A percentile compares a stretch with the other conserved stretches of the same genome.
Evolutionary conservation across 371 early-diverging fungal species (phyloP).

Genomic region (Capillidium rhysosporum): DNA sequence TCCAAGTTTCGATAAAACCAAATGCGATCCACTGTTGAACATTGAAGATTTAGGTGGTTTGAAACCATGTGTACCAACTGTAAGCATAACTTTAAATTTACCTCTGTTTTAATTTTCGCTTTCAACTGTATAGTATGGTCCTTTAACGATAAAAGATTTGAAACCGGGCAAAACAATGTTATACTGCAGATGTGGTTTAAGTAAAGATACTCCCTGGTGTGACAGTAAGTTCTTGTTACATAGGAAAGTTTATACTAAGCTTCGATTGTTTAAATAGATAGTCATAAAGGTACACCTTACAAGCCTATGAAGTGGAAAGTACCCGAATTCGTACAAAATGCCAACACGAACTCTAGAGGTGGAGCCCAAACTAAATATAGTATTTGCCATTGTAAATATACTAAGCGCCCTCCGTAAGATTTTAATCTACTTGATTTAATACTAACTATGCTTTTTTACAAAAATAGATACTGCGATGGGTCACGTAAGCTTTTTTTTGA

Average conservation of each 20-base stretch:
- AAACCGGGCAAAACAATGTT: constrained; percentile 5
- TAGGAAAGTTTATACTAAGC: not conserved
- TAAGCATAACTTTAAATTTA: constrained; percentile 4
- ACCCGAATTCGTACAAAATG: not conserved
- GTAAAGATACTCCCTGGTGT: constrained; percentile 9
- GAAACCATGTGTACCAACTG: constrained; percentile 8
- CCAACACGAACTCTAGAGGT: not conserved
- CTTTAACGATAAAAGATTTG: constrained; percentile 6
- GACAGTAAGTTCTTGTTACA: constrained; percentile 1
- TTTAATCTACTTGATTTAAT: too few relatives aligned
- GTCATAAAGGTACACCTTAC: constrained; percentile 8
- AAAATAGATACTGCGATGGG: constrained; percentile 7
- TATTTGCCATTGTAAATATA: constrained; percentile 11
- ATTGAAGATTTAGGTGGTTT: constrained; percentile 6
- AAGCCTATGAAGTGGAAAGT: constrained; percentile 9
- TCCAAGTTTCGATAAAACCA: too few relatives aligned
- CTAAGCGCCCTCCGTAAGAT: constrained; percentile 8
- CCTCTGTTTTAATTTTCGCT: not conserved
- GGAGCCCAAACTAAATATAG: not conserved
- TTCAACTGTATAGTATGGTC: constrained; percentile 11
- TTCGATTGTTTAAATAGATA: not conserved
- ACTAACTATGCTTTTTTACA: not conserved
- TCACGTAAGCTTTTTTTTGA: constrained; percentile 6
- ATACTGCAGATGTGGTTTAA: constrained; percentile 8
- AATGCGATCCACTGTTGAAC: not conserved